Base-by-base conservation (phyloP, 805 yeast genomes). In the Zygosaccharomyces rouxii region DNA sequence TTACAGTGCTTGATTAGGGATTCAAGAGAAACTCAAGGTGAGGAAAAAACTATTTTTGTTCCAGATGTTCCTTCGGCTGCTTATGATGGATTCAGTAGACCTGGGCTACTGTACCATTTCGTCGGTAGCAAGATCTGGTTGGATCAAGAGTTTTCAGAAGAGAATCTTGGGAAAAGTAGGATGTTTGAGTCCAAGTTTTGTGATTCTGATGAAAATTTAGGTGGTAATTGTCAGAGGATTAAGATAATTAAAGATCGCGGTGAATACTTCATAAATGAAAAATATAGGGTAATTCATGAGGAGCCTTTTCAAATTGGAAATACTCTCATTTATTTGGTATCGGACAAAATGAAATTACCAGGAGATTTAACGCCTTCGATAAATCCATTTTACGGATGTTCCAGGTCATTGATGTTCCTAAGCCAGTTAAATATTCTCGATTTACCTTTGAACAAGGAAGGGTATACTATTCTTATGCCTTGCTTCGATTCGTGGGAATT, bases 391-490 rank as follows among this genome's bases (percentile, higher is more conserved):
- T 71, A 74, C 43, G 75, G 77, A 44, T 85, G 94, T 57, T 77
- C 95, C 2, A 77, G 72, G 51, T 81, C 95, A 0, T 59, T 89
- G 41, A 69, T 73, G 14, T 80, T 79, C 55, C 63, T 90, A 50
- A 74, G 77, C 42, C 67, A 75, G 13, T 71, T 80, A 38, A 75
- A 72, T 7, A 63, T 87, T 28, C 66, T 80, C 19, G 76, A 77
- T 49, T 71, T 84, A 37, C 68, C 74, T 10, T 74, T 73, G 4
- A 84, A 83, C 49, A 65, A 69, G 18, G 58, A 70, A 18, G 95
- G 95, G 0, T 88, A 89, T 68, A 80, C 97, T 0, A 67, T 84
- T 0, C 78, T 90, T 46, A 69, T 90, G 25, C 98, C 98, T 0
- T 83, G 89, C 49, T 81, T 85, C 26, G 70, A 73, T 37, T 77